Evolutionary conservation across 2,329 filamentous ascomycete species (phyloP).

Genomic region (Macroventuria anomochaeta): DNA sequence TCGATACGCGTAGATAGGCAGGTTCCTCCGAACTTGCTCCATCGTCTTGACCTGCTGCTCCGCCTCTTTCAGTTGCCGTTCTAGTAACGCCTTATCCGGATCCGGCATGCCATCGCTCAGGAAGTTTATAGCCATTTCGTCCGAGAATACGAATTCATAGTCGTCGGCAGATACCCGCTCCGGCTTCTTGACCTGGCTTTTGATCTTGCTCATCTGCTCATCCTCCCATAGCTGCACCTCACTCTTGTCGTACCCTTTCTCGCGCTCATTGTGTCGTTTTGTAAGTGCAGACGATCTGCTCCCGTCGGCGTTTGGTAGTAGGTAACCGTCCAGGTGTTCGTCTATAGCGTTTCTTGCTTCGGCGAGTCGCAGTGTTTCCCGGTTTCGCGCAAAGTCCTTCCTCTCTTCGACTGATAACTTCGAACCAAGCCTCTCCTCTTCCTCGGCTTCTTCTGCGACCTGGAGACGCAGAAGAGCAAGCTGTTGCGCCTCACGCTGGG

Average conservation of each 20-base stretch:
- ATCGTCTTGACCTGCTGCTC: constrained; percentile 89
- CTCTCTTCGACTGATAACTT: constrained; percentile 79
- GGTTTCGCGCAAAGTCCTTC: constrained; percentile 86
- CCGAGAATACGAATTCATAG: constrained; percentile 93
- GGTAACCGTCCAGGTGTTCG: constrained; percentile 89
- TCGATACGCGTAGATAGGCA: constrained; percentile 89
- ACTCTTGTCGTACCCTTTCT: constrained; percentile 86
- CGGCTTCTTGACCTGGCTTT: constrained; percentile 61
- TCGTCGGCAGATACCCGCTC: constrained; percentile 80
- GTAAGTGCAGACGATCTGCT: constrained; percentile 92
- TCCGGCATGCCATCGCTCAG: constrained; percentile 63
- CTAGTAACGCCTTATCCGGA: constrained; percentile 70
- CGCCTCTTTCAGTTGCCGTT: constrained; percentile 84
- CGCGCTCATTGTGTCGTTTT: constrained; percentile 83
- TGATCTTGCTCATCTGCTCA: constrained; percentile 86
- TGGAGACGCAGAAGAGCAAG: constrained; percentile 87
- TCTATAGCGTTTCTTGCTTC: constrained; percentile 88
- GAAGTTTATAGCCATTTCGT: constrained; percentile 86
- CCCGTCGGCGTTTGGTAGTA: constrained; percentile 85
- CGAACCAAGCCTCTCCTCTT: constrained; percentile 75
- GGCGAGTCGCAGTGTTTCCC: constrained; percentile 76
- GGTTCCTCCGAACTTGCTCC: constrained; percentile 85
- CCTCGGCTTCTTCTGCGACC: constrained; percentile 81
- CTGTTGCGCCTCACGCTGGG: constrained; percentile 87
- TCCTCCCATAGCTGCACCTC: constrained; percentile 97